Evolutionary conservation across 2,329 filamentous ascomycete genomes (phyloP).

Genomic region (Fusarium armeniacum): DNA sequence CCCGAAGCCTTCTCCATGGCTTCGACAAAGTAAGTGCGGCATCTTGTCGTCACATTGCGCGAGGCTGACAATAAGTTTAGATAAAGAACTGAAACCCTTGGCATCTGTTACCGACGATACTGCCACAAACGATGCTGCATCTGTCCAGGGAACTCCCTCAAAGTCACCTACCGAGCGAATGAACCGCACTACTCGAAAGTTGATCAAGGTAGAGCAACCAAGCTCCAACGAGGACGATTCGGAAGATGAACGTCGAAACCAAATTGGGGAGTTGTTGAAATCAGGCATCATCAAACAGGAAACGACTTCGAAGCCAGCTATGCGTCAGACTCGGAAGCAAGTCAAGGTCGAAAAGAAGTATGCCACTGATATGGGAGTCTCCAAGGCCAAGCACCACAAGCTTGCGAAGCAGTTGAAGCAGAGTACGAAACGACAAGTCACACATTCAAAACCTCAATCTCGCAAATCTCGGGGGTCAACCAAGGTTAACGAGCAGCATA

Average conservation of each 20-base stretch:
- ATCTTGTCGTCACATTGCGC: too few species aligned
- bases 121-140: slow-evolving; percentile 12
- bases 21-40: slow-evolving; percentile 35
- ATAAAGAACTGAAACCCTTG: slow-evolving; percentile 20
- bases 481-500: not conserved
- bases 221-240: not conserved
- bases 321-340: not conserved
- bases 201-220: not conserved
- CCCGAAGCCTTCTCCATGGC: slow-evolving; percentile 24
- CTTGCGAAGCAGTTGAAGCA: not conserved
- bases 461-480: too few species aligned
- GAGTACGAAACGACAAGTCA: not conserved
- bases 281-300: not conserved
- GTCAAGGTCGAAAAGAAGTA: not conserved
- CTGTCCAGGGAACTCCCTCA: slow-evolving; percentile 25
- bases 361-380: not conserved
- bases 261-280: not conserved
- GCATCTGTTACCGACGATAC: slow-evolving; percentile 2
- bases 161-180: slow-evolving; percentile 10
- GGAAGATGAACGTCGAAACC: not conserved
- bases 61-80: slow-evolving; percentile 32
- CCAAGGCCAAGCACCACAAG: not conserved
- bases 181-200: not conserved
- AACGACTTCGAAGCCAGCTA: not conserved
- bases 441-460: not conserved